Evolutionary conservation across 2,329 filamentous ascomycete genomes (phyloP).

Genomic region (Domatiomyces catenatus): DNA sequence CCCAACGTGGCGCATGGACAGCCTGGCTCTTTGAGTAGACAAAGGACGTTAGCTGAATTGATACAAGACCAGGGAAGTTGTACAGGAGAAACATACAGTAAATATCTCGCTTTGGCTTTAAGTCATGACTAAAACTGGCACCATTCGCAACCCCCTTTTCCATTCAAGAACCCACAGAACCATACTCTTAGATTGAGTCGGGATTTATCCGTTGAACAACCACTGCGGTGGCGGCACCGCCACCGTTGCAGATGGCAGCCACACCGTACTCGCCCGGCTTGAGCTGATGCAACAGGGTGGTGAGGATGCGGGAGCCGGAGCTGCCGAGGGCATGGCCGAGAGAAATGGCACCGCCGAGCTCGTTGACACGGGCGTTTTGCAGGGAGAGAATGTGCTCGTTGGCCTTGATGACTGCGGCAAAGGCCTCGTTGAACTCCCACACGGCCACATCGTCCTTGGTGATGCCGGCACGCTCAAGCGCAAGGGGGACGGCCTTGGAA

Average conservation of each 20-base stretch:
- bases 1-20: too few relatives aligned
- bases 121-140: too few relatives aligned
- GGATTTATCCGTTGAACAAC: conserved; percentile 61
- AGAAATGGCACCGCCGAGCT: conserved; percentile 78
- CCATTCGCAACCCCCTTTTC: too few relatives aligned
- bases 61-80: too few relatives aligned
- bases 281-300: conserved; percentile 79
- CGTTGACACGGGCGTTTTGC: conserved; percentile 66
- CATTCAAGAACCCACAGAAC: conserved; percentile 1
- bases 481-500: conserved; percentile 79
- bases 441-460: conserved; percentile 80
- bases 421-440: conserved; percentile 99
- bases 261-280: conserved; percentile 87
- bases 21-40: too few relatives aligned
- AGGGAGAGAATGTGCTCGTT: conserved; percentile 85
- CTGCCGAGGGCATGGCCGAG: conserved; percentile 84
- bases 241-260: conserved; percentile 92
- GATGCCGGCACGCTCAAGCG: conserved; percentile 75
- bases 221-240: conserved; percentile 78
- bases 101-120: too few relatives aligned
- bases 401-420: conserved; percentile 86
- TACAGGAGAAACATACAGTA: too few relatives aligned
- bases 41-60: too few relatives aligned
- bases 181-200: conserved; percentile 11
- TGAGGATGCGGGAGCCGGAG: conserved; percentile 80